These are phyloP conservation scores for Camelina hispida DNA, from an alignment of 345 rosid species.

Conservation along the genomic window DNA sequence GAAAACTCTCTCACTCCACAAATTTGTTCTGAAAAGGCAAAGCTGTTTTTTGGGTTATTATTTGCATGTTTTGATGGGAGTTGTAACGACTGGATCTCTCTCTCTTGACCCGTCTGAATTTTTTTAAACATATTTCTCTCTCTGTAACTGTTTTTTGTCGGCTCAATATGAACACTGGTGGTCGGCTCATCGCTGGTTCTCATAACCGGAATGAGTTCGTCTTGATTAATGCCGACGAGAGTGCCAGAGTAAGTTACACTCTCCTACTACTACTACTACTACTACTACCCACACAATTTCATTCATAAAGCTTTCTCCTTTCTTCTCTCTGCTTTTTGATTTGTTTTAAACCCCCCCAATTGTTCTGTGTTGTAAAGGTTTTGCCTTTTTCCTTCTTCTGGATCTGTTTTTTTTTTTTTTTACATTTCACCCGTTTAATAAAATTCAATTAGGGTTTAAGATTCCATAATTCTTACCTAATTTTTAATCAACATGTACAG, in stretches of 20 bases:
- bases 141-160: constrained; percentile 4
- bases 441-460: constrained; percentile 8
- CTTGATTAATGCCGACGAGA: constrained; percentile 81
- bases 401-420: constrained; percentile 33
- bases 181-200: constrained; percentile 90
- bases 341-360: not conserved
- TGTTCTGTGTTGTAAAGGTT: constrained; percentile 27
- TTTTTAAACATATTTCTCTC: too few species aligned
- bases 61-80: constrained; percentile 37
- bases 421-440: not conserved
- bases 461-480: not conserved
- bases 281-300: too few species aligned
- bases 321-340: not conserved
- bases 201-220: constrained; percentile 90
- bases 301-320: not conserved
- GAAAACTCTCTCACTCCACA: too few species aligned
- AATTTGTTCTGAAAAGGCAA: too few species aligned
- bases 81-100: constrained; percentile 24
- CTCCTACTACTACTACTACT: too few species aligned
- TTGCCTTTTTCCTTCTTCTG: constrained; percentile 9
- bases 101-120: constrained; percentile 26
- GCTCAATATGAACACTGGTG: constrained; percentile 63
- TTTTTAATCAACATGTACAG: not conserved
- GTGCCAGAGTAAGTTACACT: constrained; percentile 59
- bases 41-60: too few species aligned